These are phyloP conservation scores for Penicillium rolfsii DNA, from an alignment of 2,329 filamentous ascomycete genomes.

Conservation along the genomic window DNA sequence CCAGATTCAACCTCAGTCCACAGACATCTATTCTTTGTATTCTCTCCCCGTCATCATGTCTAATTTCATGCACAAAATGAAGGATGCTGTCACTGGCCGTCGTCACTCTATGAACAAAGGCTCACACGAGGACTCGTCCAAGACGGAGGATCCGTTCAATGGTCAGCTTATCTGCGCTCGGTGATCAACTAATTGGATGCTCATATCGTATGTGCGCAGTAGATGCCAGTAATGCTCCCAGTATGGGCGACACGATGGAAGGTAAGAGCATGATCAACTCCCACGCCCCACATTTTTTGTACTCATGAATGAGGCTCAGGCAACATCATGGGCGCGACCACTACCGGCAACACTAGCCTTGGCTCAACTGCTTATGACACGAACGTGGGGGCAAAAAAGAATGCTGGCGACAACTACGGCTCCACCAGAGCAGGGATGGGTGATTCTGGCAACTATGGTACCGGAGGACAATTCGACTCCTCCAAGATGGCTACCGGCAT, in stretches of 20 bases:
- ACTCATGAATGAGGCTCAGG: neutral
- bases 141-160: slow-evolving; percentile 20
- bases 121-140: slow-evolving; percentile 40
- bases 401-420: slow-evolving; percentile 3
- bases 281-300: neutral
- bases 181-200: neutral
- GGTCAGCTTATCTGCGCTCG: slow-evolving; percentile 11
- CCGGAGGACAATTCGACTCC: slow-evolving; percentile 9
- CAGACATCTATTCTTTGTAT: neutral
- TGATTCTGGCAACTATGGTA: slow-evolving; percentile 9
- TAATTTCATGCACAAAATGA: slow-evolving; percentile 52
- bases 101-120: slow-evolving; percentile 28
- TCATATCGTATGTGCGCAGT: neutral
- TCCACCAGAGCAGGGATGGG: slow-evolving; percentile 10
- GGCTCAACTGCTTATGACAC: neutral
- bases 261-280: neutral
- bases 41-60: slow-evolving; percentile 46
- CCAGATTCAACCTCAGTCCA: neutral
- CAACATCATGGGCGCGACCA: slow-evolving; percentile 11
- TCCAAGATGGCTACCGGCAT: neutral
- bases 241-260: slow-evolving; percentile 2
- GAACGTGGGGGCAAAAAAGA: slow-evolving; percentile 2
- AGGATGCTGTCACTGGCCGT: slow-evolving; percentile 47
- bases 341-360: neutral
- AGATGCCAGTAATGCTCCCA: slow-evolving; percentile 14